Conservation (phyloP, 305 asterid species). For the Fraxinus xanthoxyloides region DNA sequence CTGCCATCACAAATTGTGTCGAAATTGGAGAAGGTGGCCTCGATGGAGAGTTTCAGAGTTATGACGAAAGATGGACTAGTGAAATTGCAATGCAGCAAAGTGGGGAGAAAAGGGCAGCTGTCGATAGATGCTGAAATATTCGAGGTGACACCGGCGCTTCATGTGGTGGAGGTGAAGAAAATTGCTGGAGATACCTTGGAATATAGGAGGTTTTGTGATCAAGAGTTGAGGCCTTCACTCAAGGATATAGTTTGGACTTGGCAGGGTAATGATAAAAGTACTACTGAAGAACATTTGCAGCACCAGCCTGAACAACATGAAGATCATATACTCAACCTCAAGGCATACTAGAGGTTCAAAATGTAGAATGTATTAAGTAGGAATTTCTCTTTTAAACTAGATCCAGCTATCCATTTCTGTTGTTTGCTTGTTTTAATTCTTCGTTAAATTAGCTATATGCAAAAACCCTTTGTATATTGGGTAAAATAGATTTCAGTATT, state of each 20-base stretch:
- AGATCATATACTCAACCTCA: not conserved
- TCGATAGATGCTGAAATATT: conserved; percentile 48
- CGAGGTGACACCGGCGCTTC: conserved; percentile 29
- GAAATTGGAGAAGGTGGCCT: conserved; percentile 39
- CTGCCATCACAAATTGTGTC: conserved; percentile 35
- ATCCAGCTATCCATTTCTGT: not conserved
- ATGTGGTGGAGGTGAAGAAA: conserved; percentile 47
- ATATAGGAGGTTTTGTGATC: conserved; percentile 40
- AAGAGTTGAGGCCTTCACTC: conserved; percentile 44
- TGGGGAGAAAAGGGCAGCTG: conserved; percentile 44
- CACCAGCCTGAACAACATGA: conserved; percentile 1
- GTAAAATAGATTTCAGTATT: not conserved
- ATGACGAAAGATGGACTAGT: conserved; percentile 38
- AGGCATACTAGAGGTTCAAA: not conserved
- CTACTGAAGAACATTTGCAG: not conserved
- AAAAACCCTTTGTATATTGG: not conserved
- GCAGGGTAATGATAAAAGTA: conserved; percentile 22
- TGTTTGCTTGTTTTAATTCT: not conserved
- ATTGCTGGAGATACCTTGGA: conserved; percentile 48
- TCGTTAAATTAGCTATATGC: not conserved
- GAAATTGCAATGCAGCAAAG: conserved; percentile 37
- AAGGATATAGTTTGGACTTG: conserved; percentile 41
- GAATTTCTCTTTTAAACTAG: not conserved
- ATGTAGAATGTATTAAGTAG: not conserved
- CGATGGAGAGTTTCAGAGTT: conserved; percentile 35